Conservation (phyloP, 352 stramenopile species). For the Globisporangium lucens region DNA sequence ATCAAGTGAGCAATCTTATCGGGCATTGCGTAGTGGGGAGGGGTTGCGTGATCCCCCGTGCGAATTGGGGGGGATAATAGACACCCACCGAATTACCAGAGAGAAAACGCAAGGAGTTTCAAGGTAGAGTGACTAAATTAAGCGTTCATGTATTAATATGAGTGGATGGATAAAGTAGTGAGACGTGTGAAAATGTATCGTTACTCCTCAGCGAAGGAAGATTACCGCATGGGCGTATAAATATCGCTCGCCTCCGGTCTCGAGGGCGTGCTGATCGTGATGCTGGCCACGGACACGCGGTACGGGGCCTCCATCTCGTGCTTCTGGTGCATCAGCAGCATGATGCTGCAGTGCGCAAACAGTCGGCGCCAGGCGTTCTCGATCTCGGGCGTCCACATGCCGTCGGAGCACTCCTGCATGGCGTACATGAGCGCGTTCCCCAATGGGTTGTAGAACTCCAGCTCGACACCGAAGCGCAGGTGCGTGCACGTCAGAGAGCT, state of each 20-base stretch:
- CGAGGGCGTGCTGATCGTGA: constrained; percentile 7
- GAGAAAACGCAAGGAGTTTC: no score
- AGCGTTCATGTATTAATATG: not conserved
- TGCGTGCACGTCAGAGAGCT: constrained; percentile 62
- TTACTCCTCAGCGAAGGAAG: constrained; percentile 12
- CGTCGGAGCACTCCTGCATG: constrained; percentile 55
- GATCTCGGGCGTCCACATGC: constrained; percentile 36
- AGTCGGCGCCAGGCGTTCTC: constrained; percentile 40
- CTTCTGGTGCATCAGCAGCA: constrained; percentile 32
- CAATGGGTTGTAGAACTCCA: constrained; percentile 86
- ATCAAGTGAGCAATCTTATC: no score
- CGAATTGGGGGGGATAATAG: no score
- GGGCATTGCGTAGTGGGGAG: no score
- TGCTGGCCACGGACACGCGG: not conserved
- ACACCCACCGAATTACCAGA: no score
- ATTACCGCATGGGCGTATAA: not conserved
- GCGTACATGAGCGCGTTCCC: constrained; percentile 82
- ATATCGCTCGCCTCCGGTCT: constrained; percentile 3
- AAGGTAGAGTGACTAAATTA: no score
- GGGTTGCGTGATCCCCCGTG: no score
- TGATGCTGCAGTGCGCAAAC: constrained; percentile 36
- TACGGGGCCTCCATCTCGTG: constrained; percentile 1
- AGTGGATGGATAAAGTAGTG: no score
- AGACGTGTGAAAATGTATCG: no score
- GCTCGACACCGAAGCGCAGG: constrained; percentile 81